Conservation (phyloP, 2,329 filamentous ascomycete species). For the Sporothrix luriei region DNA sequence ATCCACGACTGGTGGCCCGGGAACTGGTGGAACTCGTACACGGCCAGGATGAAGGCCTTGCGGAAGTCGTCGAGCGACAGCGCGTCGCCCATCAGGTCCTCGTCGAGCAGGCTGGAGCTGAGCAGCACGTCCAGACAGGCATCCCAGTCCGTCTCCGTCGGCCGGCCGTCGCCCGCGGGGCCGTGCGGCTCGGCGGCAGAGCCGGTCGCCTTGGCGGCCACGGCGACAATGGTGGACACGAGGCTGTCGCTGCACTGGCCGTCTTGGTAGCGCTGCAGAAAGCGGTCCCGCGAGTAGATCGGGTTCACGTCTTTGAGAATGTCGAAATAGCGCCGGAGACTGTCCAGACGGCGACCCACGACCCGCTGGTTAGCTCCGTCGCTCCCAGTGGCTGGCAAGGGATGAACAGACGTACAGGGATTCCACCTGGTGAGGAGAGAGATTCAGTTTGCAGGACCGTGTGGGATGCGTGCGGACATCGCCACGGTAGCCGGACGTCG, state of each 20-base stretch:
- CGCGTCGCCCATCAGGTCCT: neutral
- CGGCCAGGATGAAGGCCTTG: neutral
- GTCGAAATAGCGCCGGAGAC: neutral
- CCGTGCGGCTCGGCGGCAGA: neutral
- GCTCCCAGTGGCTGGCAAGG: too few species aligned
- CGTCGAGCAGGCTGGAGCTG: slow-evolving; percentile 17
- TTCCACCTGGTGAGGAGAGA: neutral
- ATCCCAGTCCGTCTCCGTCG: slow-evolving; percentile 12
- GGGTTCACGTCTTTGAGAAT: neutral
- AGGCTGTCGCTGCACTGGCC: neutral
- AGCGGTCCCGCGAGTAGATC: neutral
- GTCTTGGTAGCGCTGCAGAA: neutral
- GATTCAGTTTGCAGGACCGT: neutral
- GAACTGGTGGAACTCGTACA: slow-evolving; percentile 19
- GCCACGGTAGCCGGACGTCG: neutral
- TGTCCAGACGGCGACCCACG: neutral
- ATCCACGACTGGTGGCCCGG: slow-evolving; percentile 16
- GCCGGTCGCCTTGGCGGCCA: neutral
- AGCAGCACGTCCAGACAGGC: slow-evolving; percentile 2
- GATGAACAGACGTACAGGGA: neutral
- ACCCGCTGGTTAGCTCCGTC: neutral
- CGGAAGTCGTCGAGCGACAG: neutral
- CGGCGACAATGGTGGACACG: neutral
- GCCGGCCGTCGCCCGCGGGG: neutral
- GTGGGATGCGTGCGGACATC: neutral